Evolutionary conservation across 1,284 basidiomycete genomes (phyloP).

Genomic region (Bjerkandera adusta): DNA sequence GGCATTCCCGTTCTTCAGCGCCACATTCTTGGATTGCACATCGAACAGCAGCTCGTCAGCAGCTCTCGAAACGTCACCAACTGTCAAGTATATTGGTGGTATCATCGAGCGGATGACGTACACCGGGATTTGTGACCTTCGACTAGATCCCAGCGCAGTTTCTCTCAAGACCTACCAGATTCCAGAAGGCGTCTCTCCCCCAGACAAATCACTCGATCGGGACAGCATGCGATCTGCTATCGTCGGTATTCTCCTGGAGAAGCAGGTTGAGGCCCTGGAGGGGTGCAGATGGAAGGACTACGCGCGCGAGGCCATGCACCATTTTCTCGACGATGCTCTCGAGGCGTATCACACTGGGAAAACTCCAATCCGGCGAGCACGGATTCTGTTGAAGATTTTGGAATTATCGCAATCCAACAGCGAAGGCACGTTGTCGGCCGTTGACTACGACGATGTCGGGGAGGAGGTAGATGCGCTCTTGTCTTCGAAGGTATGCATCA

Average conservation of each 20-base stretch:
- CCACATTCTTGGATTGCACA: conserved; percentile 33
- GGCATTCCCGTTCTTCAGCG: conserved; percentile 48
- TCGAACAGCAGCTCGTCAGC: conserved; percentile 27
- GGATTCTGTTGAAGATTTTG: conserved; percentile 49
- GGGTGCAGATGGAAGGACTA: conserved; percentile 54
- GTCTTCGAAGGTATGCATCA: conserved; percentile 38
- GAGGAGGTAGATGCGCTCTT: conserved; percentile 43
- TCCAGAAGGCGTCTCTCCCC: neutral
- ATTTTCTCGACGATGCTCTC: conserved; percentile 48
- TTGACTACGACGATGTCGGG: conserved; percentile 34
- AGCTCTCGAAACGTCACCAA: conserved; percentile 38
- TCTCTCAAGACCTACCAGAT: conserved; percentile 36
- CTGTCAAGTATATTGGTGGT: conserved; percentile 50
- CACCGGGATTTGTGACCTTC: conserved; percentile 61
- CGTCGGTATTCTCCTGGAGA: conserved; percentile 55
- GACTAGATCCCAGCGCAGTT: conserved; percentile 44
- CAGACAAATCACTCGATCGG: neutral
- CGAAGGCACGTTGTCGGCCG: conserved; percentile 16
- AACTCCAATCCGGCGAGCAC: conserved; percentile 54
- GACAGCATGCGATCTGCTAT: conserved; percentile 25
- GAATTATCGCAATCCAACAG: conserved; percentile 47
- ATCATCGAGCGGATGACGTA: conserved; percentile 67
- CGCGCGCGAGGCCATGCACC: conserved; percentile 36
- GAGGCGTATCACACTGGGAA: conserved; percentile 43
- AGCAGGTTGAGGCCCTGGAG: conserved; percentile 56